These are phyloP conservation scores for Oehlia diaphana DNA, from an alignment of 192 early-diverging fungal genomes.

Conservation along the genomic window DNA sequence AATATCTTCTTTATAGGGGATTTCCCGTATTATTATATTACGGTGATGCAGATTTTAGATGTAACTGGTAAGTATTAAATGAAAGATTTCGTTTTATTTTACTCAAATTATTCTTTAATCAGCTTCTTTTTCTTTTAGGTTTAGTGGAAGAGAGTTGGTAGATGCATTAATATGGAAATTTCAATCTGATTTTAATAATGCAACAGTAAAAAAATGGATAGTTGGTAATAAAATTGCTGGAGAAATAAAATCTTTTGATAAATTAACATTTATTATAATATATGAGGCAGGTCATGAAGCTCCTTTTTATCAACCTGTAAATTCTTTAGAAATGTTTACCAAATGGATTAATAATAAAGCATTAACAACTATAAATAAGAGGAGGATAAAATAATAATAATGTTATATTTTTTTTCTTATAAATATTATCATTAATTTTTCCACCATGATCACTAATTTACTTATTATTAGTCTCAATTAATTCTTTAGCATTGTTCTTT, in stretches of 20 bases:
- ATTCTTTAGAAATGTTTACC: neutral
- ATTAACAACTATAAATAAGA: neutral
- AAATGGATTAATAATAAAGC: neutral
- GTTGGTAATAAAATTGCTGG: neutral
- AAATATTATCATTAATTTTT: no score
- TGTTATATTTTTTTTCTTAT: no score
- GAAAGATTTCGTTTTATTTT: no score
- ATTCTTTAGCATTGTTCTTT: no score
- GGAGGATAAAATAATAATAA: no score
- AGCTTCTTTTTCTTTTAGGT: no score
- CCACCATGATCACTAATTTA: no score
- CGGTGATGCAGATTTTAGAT: constrained; percentile 82
- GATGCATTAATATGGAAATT: neutral
- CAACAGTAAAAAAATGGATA: neutral
- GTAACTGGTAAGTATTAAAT: constrained; percentile 60
- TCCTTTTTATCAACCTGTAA: neutral
- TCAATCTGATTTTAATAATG: neutral
- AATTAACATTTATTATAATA: neutral
- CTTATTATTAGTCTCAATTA: no score
- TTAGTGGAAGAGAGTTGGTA: no score
- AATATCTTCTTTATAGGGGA: constrained; percentile 18
- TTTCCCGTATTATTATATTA: constrained; percentile 70
- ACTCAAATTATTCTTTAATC: no score
- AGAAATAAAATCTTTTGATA: neutral
- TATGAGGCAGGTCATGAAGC: neutral